phyloP scores from a whole-genome alignment of 192 early-diverging fungal species.

The Coemansia umbellata region DNA sequence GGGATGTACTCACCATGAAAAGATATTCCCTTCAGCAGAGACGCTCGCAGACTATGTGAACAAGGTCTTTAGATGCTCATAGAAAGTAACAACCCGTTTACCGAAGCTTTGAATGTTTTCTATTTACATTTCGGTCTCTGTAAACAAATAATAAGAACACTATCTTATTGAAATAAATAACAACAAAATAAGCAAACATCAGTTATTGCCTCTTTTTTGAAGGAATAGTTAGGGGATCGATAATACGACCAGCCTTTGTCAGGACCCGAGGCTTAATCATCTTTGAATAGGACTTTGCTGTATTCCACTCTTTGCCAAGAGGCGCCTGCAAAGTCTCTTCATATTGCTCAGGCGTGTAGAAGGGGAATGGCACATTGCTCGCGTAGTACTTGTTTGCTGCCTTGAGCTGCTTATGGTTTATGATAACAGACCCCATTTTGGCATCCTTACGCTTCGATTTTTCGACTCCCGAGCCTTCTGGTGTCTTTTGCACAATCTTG shows the following conservation, averaged over 20 bases:
- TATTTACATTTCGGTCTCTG: too few species aligned
- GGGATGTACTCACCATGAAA: too few species aligned
- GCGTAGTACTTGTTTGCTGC: slow-evolving; percentile 71
- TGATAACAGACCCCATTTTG: slow-evolving; percentile 68
- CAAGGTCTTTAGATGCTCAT: too few species aligned
- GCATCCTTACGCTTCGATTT: slow-evolving; percentile 23
- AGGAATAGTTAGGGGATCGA: slow-evolving; percentile 74
- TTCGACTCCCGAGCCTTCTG: slow-evolving; percentile 14
- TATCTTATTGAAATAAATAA: too few species aligned
- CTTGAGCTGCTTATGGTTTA: slow-evolving; percentile 83
- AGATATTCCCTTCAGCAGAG: too few species aligned
- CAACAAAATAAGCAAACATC: too few species aligned
- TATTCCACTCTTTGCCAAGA: slow-evolving; percentile 97
- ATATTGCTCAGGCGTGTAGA: slow-evolving; percentile 81
- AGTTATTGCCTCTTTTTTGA: slow-evolving; percentile 54
- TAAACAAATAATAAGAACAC: neutral
- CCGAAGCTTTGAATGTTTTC: too few species aligned
- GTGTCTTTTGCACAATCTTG: slow-evolving; percentile 54
- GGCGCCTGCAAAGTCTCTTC: slow-evolving; percentile 79
- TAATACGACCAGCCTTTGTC: slow-evolving; percentile 80
- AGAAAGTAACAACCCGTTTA: too few species aligned
- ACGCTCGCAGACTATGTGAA: too few species aligned
- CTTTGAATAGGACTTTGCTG: slow-evolving; percentile 64
- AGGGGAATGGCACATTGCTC: slow-evolving; percentile 77
- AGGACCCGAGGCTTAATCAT: slow-evolving; percentile 77